Evolutionary conservation across 1,284 basidiomycete species (phyloP).

Genomic region (Microbotryomycetes sp.): DNA sequence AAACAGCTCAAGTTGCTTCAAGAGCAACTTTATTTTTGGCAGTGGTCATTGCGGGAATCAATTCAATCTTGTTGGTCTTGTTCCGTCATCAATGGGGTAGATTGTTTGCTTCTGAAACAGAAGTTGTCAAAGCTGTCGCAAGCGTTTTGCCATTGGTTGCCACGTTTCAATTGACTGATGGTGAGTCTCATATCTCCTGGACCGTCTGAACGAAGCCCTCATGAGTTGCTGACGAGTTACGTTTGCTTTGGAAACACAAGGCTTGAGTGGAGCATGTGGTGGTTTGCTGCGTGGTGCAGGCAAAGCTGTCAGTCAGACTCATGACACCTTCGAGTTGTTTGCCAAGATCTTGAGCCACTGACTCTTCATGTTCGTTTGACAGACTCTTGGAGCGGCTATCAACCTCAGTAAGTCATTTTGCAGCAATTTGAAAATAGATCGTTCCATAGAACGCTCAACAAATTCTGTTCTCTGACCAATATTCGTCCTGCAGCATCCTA

Average conservation of each 20-base stretch:
- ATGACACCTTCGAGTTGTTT: neutral
- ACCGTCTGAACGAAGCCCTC: too few relatives aligned
- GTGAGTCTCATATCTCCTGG: conserved; percentile 5
- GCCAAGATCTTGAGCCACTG: conserved; percentile 8
- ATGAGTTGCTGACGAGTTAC: too few relatives aligned
- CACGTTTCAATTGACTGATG: conserved; percentile 43
- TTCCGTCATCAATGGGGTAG: conserved; percentile 41
- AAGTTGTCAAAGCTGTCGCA: conserved; percentile 41
- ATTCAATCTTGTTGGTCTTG: conserved; percentile 41
- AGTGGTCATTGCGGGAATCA: conserved; percentile 39
- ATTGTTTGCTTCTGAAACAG: conserved; percentile 41
- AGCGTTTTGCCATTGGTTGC: conserved; percentile 43
- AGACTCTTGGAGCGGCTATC: conserved; percentile 21
- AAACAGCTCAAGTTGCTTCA: conserved; percentile 40
- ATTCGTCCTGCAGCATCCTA: conserved; percentile 34
- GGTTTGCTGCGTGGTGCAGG: conserved; percentile 44
- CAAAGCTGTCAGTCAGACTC: conserved; percentile 15
- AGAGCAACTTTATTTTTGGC: conserved; percentile 39
- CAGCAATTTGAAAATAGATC: neutral
- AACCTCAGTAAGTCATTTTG: conserved; percentile 8
- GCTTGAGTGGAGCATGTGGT: conserved; percentile 41
- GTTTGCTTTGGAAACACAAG: neutral
- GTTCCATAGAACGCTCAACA: neutral
- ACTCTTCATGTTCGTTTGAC: neutral
- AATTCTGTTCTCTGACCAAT: neutral